Evolutionary conservation across 2,329 filamentous ascomycete species (phyloP), one percentile per base, ranked within the genome.

Genomic region (Aspergillus viridinutans): DNA sequence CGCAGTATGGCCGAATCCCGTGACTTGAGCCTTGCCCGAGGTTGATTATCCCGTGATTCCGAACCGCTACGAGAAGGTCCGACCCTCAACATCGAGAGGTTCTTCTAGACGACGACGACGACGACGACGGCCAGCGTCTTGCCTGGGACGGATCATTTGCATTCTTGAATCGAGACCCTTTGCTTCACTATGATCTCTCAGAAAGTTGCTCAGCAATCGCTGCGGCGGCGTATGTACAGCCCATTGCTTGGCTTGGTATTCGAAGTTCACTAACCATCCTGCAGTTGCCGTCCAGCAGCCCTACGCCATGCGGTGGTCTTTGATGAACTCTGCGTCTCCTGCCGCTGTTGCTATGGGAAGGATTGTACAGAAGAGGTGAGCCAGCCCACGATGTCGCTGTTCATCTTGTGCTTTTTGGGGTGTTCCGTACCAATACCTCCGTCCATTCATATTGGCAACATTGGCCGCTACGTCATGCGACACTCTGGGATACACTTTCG

Each of bases 261-360:
- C 64, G 55, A 61, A 56, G 57, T 53, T 53, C 62, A 55, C 65
- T 69, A 63, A 68, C 65, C 47, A 32, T 55, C 49, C 59, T 59
- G 40, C 67, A 80, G 78, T 79, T 67, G 74, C 75, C 70, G 72
- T 73, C 64, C 72, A 75, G 66, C 75, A 76, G 65, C 72, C 76
- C 65, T 73, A 74, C 58, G 69, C 69, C 53, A 71, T 78, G 69
- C 72, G 68, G 58, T 71, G 70, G 60, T 71, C 75, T 54, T 64
- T 79, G 66, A 72, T 75, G 63, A 75, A 70, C 67, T 68, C 76
- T 58, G 72, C 74, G 56, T 72, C 74, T 49, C 77, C 78, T 48
- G 74, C 73, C 56, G 74, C 76, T 53, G 68, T 80, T 64, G 73
- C 77, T 48, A 71, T 74, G 40, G 75, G 73, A 60, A 73, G 74